Percentiles rank a stretch among this genome's conserved stretches.
phyloP scores from a whole-genome alignment of 1,284 basidiomycete species.

The Cutaneotrichosporon sp. region DNA sequence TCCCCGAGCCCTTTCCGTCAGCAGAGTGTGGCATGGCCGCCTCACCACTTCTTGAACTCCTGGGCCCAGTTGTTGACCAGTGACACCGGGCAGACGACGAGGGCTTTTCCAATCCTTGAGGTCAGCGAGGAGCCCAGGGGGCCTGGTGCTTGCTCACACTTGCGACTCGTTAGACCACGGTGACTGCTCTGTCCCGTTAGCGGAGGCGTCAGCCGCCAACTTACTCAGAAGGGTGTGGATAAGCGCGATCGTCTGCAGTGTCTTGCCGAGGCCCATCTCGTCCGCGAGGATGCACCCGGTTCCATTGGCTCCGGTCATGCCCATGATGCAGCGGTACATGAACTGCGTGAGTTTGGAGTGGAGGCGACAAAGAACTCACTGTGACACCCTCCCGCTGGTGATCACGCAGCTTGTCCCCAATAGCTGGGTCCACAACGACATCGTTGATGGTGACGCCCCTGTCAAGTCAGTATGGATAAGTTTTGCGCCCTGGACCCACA shows the following conservation, averaged over 20 bases:
- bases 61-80: slow-evolving; percentile 95
- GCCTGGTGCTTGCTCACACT: slow-evolving; percentile 40
- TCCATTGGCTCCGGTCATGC: slow-evolving; percentile 76
- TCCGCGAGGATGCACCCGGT: slow-evolving; percentile 95
- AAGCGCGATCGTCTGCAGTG: slow-evolving; percentile 78
- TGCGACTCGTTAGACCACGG: slow-evolving; percentile 66
- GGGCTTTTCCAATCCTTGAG: slow-evolving; percentile 65
- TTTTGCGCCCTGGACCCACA: slow-evolving; percentile 55
- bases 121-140: slow-evolving; percentile 19
- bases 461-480: slow-evolving; percentile 3
- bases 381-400: slow-evolving; percentile 85
- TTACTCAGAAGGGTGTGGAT: slow-evolving; percentile 85
- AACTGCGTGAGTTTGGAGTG: slow-evolving; percentile 59
- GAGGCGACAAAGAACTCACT: slow-evolving; percentile 26
- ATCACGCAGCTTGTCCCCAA: slow-evolving; percentile 73
- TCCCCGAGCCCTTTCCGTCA: slow-evolving; percentile 14
- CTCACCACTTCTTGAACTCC: slow-evolving; percentile 90
- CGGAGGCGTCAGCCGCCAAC: slow-evolving; percentile 37
- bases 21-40: not conserved
- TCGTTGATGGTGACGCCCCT: slow-evolving; percentile 62
- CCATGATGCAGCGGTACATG: slow-evolving; percentile 96
- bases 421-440: slow-evolving; percentile 91
- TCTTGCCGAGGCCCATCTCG: slow-evolving; percentile 96
- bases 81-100: slow-evolving; percentile 94
- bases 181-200: slow-evolving; percentile 63